These are phyloP conservation scores for Termitomyces sp. DNA, from an alignment of 768 basidiomycete genomes.

Conservation along the genomic window DNA sequence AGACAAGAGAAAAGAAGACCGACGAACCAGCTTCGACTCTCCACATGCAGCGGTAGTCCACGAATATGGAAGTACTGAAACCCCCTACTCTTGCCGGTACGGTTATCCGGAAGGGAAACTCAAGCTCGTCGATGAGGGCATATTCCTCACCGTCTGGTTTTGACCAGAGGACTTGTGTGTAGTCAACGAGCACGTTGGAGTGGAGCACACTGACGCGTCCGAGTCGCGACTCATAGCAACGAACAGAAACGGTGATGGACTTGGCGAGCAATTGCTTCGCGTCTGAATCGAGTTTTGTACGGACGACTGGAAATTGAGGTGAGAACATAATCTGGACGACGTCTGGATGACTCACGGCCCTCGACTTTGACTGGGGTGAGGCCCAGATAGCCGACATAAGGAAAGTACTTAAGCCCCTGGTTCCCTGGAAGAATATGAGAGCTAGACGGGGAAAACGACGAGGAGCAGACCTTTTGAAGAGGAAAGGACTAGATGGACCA, in stretches of 20 bases:
- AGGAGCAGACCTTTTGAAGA: constrained; percentile 45
- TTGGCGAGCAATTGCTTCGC: constrained; percentile 60
- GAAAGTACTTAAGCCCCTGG: constrained; percentile 65
- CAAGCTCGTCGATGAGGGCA: constrained; percentile 56
- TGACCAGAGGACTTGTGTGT: constrained; percentile 62
- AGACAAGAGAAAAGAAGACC: constrained; percentile 8
- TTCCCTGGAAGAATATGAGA: constrained; percentile 40
- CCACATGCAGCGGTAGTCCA: constrained; percentile 79
- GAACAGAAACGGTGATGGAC: constrained; percentile 65
- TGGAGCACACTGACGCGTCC: constrained; percentile 51
- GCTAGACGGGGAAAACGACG: not conserved
- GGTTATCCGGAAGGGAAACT: constrained; percentile 66
- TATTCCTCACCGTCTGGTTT: constrained; percentile 53
- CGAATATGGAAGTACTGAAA: constrained; percentile 66
- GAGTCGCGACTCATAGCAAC: constrained; percentile 77
- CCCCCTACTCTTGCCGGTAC: constrained; percentile 59
- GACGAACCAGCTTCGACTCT: constrained; percentile 73
- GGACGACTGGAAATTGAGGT: constrained; percentile 43
- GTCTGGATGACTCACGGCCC: constrained; percentile 46
- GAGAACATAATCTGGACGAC: constrained; percentile 6
- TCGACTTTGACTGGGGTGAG: constrained; percentile 75
- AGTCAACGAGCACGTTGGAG: constrained; percentile 65
- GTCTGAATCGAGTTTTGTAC: constrained; percentile 68
- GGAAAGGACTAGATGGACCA: constrained; percentile 67
- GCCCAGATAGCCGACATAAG: constrained; percentile 72